Evolutionary conservation across 1,284 basidiomycete species (phyloP), one percentile per base, ranked within the genome.

Genomic region (Puccinia coronata): DNA sequence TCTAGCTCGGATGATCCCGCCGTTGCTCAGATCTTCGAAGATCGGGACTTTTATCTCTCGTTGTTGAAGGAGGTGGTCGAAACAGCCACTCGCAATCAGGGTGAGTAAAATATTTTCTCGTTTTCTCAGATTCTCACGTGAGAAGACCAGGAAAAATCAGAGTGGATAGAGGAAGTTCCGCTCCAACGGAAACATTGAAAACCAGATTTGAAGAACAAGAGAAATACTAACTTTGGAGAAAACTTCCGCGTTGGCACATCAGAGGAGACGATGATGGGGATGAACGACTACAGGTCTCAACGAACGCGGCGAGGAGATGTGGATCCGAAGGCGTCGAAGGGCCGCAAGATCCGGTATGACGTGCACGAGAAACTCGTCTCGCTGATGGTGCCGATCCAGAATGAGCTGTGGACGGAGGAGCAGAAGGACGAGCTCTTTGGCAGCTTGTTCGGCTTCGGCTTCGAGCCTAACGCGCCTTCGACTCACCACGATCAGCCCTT

Each of bases 261-360:
- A 82, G 84, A 51, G 83, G 83, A 28, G 83, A 28, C 72, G 76
- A 51, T 78, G 63, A 41, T 67, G 36, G 39, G 41, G 31, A 67
- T 28, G 59, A 51, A 43, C 39, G 57, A 51, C 59, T 65, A 84
- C 87, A 86, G 39, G 87, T 86, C 55, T 88, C 91, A 88, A 87
- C 87, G 12, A 84, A 88, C 41, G 91, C 93, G 85, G 90, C 90
- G 82, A 90, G 90, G 59, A 89, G 89, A 90, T 82, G 93, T 96
- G 16, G 95, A 97, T 86, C 93, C 94, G 0, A 94, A 92, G 83
- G 95, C 94, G n/a, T 93, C 91, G 86, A 98, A 98, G 87, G 95
- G 95, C 1, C 88, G 94, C 65, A 94, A 93, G 86, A 86, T 95
- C 82, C 88, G 93, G 82, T 96, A 94, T 86, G 92, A 96, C 82